These are phyloP conservation scores for Sclerotinia borealis DNA, from an alignment of 2,329 filamentous ascomycete species.

Conservation along the genomic window DNA sequence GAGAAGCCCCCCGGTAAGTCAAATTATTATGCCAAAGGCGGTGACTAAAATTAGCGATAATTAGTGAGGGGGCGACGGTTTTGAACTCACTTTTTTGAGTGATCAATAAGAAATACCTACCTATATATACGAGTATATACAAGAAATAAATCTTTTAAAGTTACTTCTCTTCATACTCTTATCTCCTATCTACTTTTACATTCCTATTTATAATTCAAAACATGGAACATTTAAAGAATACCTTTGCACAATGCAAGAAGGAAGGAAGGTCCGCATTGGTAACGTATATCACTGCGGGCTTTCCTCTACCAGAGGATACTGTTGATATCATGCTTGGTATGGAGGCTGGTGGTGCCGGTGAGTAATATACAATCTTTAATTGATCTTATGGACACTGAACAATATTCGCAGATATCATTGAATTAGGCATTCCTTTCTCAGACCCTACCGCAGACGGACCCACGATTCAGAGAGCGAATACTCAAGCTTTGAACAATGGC, in stretches of 20 bases:
- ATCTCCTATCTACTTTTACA: constrained; percentile 7
- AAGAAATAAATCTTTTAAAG: neutral
- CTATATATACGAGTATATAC: neutral
- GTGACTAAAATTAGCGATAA: neutral
- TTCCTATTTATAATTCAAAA: constrained; percentile 16
- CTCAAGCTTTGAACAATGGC: constrained; percentile 79
- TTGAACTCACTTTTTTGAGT: neutral
- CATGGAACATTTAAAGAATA: constrained; percentile 46
- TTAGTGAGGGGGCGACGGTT: constrained; percentile 8
- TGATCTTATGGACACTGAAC: neutral
- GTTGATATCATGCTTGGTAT: constrained; percentile 80
- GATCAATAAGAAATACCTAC: constrained; percentile 1
- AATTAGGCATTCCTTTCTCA: constrained; percentile 93
- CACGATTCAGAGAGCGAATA: constrained; percentile 94
- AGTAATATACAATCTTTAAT: constrained; percentile 21
- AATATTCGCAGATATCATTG: constrained; percentile 70
- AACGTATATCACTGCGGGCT: constrained; percentile 94
- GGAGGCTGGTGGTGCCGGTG: constrained; percentile 88
- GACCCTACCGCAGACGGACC: constrained; percentile 97
- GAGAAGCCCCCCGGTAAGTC: neutral
- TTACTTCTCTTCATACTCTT: too few relatives aligned
- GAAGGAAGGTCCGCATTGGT: constrained; percentile 63
- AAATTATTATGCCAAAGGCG: neutral
- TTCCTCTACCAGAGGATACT: constrained; percentile 74
- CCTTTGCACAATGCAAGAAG: constrained; percentile 51